Evolutionary conservation across 2,329 filamentous ascomycete species (phyloP).

Genomic region (Trichoderma endophyticum): DNA sequence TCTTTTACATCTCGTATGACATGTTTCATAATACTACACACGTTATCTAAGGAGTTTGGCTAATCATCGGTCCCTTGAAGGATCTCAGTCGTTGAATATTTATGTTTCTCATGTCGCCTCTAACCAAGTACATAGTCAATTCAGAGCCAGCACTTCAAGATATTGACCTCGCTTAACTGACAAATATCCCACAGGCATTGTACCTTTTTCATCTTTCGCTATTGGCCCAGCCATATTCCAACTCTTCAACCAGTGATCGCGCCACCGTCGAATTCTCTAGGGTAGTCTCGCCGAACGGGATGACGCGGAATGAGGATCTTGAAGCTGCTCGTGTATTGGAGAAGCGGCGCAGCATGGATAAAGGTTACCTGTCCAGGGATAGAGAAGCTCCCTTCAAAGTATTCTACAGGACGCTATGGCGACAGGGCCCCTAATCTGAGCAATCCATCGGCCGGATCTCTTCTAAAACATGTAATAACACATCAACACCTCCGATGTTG

Average conservation of each 20-base stretch:
- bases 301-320: background rate
- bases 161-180: background rate
- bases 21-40: background rate
- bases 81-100: background rate
- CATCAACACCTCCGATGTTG: background rate
- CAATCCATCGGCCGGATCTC: background rate
- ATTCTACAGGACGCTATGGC: background rate
- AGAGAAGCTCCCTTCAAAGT: background rate
- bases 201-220: background rate
- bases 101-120: background rate
- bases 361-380: too few species aligned
- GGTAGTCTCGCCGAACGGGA: background rate
- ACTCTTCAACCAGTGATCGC: background rate
- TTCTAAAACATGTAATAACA: background rate
- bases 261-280: background rate
- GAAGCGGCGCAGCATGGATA: background rate
- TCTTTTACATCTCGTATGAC: too few species aligned
- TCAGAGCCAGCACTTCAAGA: background rate
- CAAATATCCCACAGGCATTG: background rate
- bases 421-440: rapidly evolving
- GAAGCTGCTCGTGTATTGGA: background rate
- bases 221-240: background rate
- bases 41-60: background rate
- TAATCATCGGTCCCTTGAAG: background rate
- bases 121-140: background rate